Evolutionary conservation across 2,329 filamentous ascomycete genomes (phyloP), one percentile per base, ranked within the genome.

Genomic region (Trichoderma endophyticum): DNA sequence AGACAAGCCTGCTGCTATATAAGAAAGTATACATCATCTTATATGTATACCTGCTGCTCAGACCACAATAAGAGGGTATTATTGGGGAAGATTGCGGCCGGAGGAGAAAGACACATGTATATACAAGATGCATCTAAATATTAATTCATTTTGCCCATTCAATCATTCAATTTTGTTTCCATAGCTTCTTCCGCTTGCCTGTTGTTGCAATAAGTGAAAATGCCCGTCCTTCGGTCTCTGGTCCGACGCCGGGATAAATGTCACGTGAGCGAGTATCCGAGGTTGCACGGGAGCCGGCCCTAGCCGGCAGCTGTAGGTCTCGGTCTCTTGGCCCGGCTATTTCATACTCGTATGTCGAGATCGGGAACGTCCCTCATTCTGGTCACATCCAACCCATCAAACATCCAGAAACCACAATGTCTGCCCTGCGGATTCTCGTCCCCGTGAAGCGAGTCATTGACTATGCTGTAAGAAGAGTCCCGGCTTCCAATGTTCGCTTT

Each of bases 381-480:
- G 77, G 43, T 54, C 43, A 54, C 75, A 75, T 74, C 56, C 73
- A 68, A 70, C 59, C 69, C 74, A 78, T 77, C 77, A 75, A 74
- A 72, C 77, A 75, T 73, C 75, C 77, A 67, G 75, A 76, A 78
- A 66, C 70, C 73, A 74, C 76, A 74, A 90, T 91, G 89, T 89
- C 89, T 77, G 85, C 88, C 71, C 83, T 94, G 77, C 86, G 92
- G 81, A 94, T 95, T 82, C 87, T 95, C 74, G 92, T 95, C 4
- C 92, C 92, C 82, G 85, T 95, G 62, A 95, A 95, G 86, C 86
- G 92, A 89, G 92, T 95, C 65, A 94, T 95, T 85, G 92, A 95
- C 87, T 94, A 93, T 88, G 92, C 92, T 77, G 92, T 94, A 84
- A 80, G 90, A 72, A 90, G 73, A 4, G 56, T 32, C 48, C 39